A percentile compares a stretch with the other conserved stretches of the same genome.
Evolutionary conservation across 768 basidiomycete species (phyloP).

Genomic region (Tephrocybe sp.): DNA sequence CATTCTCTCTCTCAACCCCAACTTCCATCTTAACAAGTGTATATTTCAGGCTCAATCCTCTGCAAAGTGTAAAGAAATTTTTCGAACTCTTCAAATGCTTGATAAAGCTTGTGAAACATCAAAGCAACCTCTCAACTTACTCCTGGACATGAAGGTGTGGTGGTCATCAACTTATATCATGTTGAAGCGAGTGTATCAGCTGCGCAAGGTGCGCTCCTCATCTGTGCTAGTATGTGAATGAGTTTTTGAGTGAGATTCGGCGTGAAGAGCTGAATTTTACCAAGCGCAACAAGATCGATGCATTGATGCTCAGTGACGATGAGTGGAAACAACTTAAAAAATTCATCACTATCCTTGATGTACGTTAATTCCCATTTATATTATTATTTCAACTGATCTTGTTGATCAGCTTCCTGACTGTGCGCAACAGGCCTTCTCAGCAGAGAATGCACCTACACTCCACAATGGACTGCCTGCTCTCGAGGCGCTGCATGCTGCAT

Average conservation of each 20-base stretch:
- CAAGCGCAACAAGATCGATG: too few relatives aligned
- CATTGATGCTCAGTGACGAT: too few relatives aligned
- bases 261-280: too few relatives aligned
- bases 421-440: neutral
- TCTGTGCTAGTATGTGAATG: neutral
- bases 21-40: too few relatives aligned
- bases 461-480: neutral
- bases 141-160: constrained; percentile 28
- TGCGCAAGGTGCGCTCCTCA: neutral
- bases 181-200: constrained; percentile 6
- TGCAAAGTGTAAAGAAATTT: constrained; percentile 24
- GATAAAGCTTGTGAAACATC: neutral
- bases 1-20: neutral
- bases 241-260: neutral
- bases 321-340: too few relatives aligned
- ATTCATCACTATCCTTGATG: too few relatives aligned
- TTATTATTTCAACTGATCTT: too few relatives aligned
- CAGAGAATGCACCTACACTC: neutral
- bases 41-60: constrained; percentile 19
- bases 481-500: neutral
- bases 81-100: constrained; percentile 17
- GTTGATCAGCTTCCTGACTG: too few relatives aligned
- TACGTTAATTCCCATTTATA: too few relatives aligned
- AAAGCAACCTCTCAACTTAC: constrained; percentile 11
- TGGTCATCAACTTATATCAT: constrained; percentile 34